These are phyloP conservation scores for Paramecium caudatum DNA, from an alignment of 73 alveolate genomes.

Conservation along the genomic window DNA sequence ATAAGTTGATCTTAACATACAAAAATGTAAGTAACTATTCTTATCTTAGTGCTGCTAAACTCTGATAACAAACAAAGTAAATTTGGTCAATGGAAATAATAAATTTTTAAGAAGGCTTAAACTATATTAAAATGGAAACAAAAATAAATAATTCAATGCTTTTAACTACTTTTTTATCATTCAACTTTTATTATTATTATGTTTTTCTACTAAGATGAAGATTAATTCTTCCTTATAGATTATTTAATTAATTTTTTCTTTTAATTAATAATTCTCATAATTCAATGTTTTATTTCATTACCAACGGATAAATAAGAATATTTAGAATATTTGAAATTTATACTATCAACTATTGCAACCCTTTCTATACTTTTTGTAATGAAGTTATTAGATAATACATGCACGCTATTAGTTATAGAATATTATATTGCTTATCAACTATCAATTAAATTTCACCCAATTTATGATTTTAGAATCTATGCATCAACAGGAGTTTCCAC, in stretches of 20 bases:
- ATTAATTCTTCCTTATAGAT: neutral
- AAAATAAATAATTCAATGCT: neutral
- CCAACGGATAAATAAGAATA: slow-evolving; percentile 1
- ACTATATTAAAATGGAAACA: slow-evolving; percentile 29
- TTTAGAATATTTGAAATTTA: neutral
- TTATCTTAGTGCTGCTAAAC: slow-evolving; percentile 14
- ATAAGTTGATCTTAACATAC: slow-evolving; percentile 16
- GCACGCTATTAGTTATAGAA: neutral
- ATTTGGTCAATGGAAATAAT: slow-evolving; percentile 26
- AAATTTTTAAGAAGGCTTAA: slow-evolving; percentile 34
- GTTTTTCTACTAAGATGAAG: neutral
- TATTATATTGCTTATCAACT: neutral
- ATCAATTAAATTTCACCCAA: slow-evolving; percentile 8
- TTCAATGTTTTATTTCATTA: neutral
- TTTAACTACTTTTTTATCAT: slow-evolving; percentile 32
- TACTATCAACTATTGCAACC: neutral
- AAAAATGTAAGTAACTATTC: neutral
- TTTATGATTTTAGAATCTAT: slow-evolving; percentile 11
- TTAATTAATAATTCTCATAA: neutral
- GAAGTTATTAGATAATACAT: neutral
- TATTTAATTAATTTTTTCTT: neutral
- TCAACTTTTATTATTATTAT: neutral
- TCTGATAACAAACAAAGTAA: neutral
- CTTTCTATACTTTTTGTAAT: slow-evolving; percentile 7
- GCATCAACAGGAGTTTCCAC: neutral